Base-by-base conservation (phyloP, 2,329 filamentous ascomycete genomes). In the Didymella glomerata region DNA sequence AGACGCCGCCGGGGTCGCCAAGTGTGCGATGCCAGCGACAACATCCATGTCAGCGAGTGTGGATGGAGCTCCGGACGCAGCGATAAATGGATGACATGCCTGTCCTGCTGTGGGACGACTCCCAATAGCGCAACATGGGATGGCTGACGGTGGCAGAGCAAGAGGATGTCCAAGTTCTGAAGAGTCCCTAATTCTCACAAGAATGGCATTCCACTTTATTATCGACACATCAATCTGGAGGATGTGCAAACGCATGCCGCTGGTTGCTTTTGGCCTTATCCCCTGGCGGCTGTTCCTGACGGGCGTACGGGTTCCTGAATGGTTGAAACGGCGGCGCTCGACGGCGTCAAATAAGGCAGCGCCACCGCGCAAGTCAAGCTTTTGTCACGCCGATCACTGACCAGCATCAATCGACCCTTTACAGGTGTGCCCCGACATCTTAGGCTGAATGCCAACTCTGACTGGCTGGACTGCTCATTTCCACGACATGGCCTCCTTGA, bases 241-340 rank as follows among this genome's bases (percentile, higher is more conserved):
- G 50, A 59, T 54, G 56, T 54, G 56, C 56, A 38, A 34, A 27
- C 25, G 32, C 54, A 36, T 46, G 54, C 49, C 58, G 51, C 61
- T 62, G 44, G 40, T 55, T 40, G 47, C 45, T 50, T 48, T 58
- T 49, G 49, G 48, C 47, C 32, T 54, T 50, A 30, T 28, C 46
- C 41, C 56, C 51, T 59, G 56, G 47, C 51, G 56, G 56, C 40
- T 56, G 58, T 60, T 61, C 60, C 64, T 61, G 63, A 55, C 62
- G 60, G 57, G 52, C 60, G 57, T 58, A 63, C 60, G 58, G 57
- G 63, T 70, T 65, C 68, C 65, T 68, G 68, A 40, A 28, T 57
- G 50, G 57, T 55, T 66, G 68, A 72, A 72, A 73, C 71, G 53
- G 60, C 66, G 67, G 68, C 67, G 64, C 51, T 45, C 61, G 48